A percentile compares a stretch with the other conserved stretches of the same genome.
Evolutionary conservation across 768 basidiomycete genomes (phyloP).

Genomic region (Tephrocybe sp.): DNA sequence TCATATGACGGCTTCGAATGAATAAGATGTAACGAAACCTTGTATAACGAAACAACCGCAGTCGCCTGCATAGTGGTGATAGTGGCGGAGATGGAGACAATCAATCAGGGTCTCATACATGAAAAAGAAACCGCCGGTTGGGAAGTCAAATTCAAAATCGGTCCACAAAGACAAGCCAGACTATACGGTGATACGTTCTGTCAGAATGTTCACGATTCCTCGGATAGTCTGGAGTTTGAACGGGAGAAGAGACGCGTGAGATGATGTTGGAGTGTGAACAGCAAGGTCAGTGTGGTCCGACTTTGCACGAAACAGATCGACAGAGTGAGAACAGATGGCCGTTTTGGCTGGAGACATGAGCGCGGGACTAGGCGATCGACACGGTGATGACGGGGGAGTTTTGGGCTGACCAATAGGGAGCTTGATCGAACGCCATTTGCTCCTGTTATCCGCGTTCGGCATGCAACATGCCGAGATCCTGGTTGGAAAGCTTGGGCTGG

Average conservation of each 20-base stretch:
- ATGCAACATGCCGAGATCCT: conserved; percentile 7
- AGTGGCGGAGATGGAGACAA: neutral
- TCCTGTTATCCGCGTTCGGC: conserved; percentile 10
- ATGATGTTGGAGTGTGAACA: conserved; percentile 9
- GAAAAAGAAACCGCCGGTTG: neutral
- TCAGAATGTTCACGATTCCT: neutral
- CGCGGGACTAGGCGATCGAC: conserved; percentile 10
- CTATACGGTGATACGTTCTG: conserved; percentile 10
- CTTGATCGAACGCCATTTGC: conserved; percentile 9
- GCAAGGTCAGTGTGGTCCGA: neutral
- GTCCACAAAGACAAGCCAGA: neutral
- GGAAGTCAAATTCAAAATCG: no score
- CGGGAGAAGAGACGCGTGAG: conserved; percentile 9
- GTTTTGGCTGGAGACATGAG: neutral
- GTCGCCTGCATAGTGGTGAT: neutral
- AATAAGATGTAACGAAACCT: neutral
- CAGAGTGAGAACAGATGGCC: conserved; percentile 12
- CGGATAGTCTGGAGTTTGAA: neutral
- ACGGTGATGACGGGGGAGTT: conserved; percentile 7
- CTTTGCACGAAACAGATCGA: conserved; percentile 3
- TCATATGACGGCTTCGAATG: conserved; percentile 5
- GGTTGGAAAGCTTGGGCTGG: conserved; percentile 10
- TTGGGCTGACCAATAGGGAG: conserved; percentile 6
- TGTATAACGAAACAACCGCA: neutral
- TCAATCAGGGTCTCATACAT: neutral